Evolutionary conservation across 495 filamentous ascomycete species (phyloP).

Genomic region (Penicillium herquei): DNA sequence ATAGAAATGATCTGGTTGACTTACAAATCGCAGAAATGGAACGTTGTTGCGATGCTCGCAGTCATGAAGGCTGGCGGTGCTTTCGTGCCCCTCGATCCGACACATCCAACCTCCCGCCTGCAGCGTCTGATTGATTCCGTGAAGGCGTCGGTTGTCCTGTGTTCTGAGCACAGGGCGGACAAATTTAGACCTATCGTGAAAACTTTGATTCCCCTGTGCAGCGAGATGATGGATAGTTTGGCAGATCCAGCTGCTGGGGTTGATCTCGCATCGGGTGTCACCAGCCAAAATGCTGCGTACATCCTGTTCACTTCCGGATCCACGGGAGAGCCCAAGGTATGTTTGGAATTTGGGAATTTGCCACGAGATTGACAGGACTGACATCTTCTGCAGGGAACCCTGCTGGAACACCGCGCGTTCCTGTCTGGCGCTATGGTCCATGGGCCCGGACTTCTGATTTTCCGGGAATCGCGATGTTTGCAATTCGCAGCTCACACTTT

Average conservation of each 20-base stretch:
- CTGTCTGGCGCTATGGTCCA: slow-evolving; percentile 46
- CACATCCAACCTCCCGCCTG: slow-evolving; percentile 53
- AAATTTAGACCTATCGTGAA: slow-evolving; percentile 28
- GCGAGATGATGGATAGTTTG: slow-evolving; percentile 27
- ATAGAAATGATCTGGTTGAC: neutral
- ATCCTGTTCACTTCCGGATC: slow-evolving; percentile 52
- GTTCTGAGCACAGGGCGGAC: slow-evolving; percentile 42
- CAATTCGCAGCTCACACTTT: slow-evolving; percentile 57
- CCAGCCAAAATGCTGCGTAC: slow-evolving; percentile 40
- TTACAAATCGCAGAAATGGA: slow-evolving; percentile 43
- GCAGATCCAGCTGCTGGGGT: slow-evolving; percentile 16
- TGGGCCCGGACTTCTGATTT: slow-evolving; percentile 30
- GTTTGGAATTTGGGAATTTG: slow-evolving; percentile 1
- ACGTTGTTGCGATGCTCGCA: slow-evolving; percentile 53
- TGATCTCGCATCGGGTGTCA: slow-evolving; percentile 29
- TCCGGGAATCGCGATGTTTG: slow-evolving; percentile 33
- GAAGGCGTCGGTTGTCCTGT: slow-evolving; percentile 48
- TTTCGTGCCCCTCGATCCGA: slow-evolving; percentile 58
- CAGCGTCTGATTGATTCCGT: slow-evolving; percentile 40
- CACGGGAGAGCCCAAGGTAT: slow-evolving; percentile 51
- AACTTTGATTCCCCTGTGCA: slow-evolving; percentile 37
- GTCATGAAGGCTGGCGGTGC: slow-evolving; percentile 60
- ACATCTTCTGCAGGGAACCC: slow-evolving; percentile 34
- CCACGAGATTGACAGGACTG: neutral
- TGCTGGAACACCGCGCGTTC: slow-evolving; percentile 48